Evolutionary conservation across 2,329 filamentous ascomycete species (phyloP).

Genomic region (Fusarium torulosum): DNA sequence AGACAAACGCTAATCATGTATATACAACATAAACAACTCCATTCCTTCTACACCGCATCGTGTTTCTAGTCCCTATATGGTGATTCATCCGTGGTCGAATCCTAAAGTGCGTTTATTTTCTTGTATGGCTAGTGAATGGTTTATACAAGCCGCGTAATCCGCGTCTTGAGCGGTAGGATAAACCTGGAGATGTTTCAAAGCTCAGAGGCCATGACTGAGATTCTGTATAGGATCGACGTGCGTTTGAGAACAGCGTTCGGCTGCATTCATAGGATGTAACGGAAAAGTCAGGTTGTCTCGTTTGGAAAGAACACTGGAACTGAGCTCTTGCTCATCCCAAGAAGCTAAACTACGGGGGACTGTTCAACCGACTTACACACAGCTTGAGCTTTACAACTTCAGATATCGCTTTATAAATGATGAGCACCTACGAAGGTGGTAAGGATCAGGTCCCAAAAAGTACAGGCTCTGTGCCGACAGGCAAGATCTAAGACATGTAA

Average conservation of each 20-base stretch:
- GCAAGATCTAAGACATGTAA: background rate
- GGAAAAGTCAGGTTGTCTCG: background rate
- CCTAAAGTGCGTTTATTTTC: conserved; percentile 7
- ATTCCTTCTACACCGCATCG: conserved; percentile 25
- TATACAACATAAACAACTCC: conserved; percentile 26
- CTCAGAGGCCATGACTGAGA: background rate
- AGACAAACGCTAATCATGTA: conserved; percentile 6
- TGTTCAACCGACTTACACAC: conserved; percentile 4
- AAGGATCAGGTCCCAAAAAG: no score
- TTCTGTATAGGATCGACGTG: no score
- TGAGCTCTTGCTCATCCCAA: background rate
- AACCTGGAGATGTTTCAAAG: no score
- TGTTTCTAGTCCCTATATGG: conserved; percentile 19
- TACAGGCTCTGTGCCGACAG: no score
- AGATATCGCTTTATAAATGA: background rate
- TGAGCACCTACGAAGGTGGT: background rate
- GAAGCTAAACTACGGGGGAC: background rate
- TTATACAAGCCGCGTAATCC: conserved; percentile 7
- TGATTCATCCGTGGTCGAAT: conserved; percentile 8
- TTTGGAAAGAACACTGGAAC: background rate
- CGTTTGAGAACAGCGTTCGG: background rate
- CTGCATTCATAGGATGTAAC: background rate
- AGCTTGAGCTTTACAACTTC: background rate
- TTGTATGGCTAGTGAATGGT: background rate
- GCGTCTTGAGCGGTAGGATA: background rate